phyloP scores from a whole-genome alignment of 352 stramenopile genomes.

The Peronospora belbahrii region DNA sequence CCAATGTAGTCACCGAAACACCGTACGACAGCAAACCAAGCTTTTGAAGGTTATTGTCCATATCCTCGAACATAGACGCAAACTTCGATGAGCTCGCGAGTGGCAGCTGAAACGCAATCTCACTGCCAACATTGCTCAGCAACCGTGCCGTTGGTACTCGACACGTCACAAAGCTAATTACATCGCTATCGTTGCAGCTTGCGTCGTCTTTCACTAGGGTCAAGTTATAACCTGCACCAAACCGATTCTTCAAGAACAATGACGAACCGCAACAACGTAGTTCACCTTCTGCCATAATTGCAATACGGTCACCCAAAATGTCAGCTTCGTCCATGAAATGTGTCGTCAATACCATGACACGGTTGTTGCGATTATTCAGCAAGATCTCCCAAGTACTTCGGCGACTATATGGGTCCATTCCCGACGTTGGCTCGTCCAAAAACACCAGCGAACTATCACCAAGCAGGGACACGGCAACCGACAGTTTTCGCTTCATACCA shows the following conservation, averaged over 20 bases:
- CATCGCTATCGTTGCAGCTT: conserved; percentile 21
- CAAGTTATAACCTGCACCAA: conserved; percentile 63
- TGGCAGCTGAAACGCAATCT: conserved; percentile 66
- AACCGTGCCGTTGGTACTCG: conserved; percentile 33
- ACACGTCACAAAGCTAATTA: conserved; percentile 29
- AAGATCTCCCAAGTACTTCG: conserved; percentile 89
- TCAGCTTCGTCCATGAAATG: conserved; percentile 94
- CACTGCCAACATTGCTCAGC: conserved; percentile 62
- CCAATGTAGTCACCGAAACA: conserved; percentile 81
- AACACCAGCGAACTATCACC: conserved; percentile 81
- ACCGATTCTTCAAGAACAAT: conserved; percentile 76
- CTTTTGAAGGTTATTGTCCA: conserved; percentile 37
- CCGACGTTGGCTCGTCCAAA: conserved; percentile 88
- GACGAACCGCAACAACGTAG: conserved; percentile 65
- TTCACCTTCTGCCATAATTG: conserved; percentile 82
- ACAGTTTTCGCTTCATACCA: conserved; percentile 90
- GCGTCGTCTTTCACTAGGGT: conserved; percentile 49
- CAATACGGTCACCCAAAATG: conserved; percentile 73
- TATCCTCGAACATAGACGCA: conserved; percentile 42
- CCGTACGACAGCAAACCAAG: conserved; percentile 48
- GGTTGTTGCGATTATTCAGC: conserved; percentile 44
- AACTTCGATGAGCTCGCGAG: conserved; percentile 42
- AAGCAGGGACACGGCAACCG: conserved; percentile 85
- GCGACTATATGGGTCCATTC: conserved; percentile 93
- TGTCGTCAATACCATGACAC: conserved; percentile 86